phyloP scores from a whole-genome alignment of 2,329 filamentous ascomycete genomes.

The Colletotrichum tamarilloi region DNA sequence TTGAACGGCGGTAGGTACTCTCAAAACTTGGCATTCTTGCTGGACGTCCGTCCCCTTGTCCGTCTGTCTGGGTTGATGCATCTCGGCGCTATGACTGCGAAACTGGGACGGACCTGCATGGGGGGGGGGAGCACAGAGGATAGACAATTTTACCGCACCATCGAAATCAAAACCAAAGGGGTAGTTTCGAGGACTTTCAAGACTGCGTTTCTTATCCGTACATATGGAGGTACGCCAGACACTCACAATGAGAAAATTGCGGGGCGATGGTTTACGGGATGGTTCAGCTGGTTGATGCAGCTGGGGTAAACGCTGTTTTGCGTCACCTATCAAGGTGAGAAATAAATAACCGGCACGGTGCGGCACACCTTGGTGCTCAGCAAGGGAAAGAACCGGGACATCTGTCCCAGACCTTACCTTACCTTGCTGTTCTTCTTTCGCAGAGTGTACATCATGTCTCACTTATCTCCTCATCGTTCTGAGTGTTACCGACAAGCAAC shows the following conservation, averaged over 20 bases:
- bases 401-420: too few species aligned
- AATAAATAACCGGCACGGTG: background rate
- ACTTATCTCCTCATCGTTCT: background rate
- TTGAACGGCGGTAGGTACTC: background rate
- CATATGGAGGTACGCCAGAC: too few species aligned
- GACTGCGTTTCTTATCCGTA: background rate
- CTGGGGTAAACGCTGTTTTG: slow-evolving; percentile 4
- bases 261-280: background rate
- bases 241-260: background rate
- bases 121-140: background rate
- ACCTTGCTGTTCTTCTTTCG: too few species aligned
- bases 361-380: background rate
- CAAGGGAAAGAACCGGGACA: background rate
- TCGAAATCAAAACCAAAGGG: slow-evolving; percentile 17
- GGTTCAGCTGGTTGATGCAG: background rate
- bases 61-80: slow-evolving; percentile 18
- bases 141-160: background rate
- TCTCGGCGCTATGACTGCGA: slow-evolving; percentile 25
- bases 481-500: background rate
- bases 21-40: background rate
- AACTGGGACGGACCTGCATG: slow-evolving; percentile 29
- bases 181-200: background rate
- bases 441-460: too few species aligned
- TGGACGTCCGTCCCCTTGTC: background rate
- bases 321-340: too few species aligned